Evolutionary conservation across 495 filamentous ascomycete genomes (phyloP).

Genomic region (Neurospora hispaniola): DNA sequence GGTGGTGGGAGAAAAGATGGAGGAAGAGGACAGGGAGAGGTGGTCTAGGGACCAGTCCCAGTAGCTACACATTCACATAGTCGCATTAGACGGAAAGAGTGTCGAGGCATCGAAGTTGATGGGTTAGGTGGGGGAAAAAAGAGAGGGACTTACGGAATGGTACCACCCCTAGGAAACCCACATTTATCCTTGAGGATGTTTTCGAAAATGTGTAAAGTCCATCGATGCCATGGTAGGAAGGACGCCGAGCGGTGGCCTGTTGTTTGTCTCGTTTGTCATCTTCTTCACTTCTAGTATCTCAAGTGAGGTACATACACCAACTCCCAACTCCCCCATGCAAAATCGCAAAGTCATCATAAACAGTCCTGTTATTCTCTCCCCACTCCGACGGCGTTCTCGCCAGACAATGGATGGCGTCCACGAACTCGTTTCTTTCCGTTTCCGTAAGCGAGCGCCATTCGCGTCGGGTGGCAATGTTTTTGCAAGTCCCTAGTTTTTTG

Average conservation of each 20-base stretch:
- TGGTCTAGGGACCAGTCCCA: constrained; percentile 5
- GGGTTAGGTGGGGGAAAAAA: too few species aligned
- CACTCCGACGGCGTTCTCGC: not conserved
- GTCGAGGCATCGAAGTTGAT: too few species aligned
- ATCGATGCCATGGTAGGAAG: not conserved
- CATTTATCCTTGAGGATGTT: not conserved
- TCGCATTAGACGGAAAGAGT: too few species aligned
- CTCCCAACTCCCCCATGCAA: not conserved
- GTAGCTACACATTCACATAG: not conserved
- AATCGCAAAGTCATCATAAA: constrained; percentile 2
- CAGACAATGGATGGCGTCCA: constrained; percentile 1
- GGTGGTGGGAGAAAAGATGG: not conserved
- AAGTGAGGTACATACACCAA: not conserved
- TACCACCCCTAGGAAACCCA: not conserved
- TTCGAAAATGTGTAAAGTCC: not conserved
- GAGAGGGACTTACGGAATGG: not conserved
- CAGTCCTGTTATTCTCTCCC: not conserved
- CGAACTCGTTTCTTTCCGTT: not conserved
- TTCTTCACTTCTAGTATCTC: not conserved
- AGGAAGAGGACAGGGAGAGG: not conserved
- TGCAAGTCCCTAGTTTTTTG: not conserved
- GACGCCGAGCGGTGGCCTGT: not conserved
- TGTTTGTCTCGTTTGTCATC: not conserved
- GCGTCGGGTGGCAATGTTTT: not conserved
- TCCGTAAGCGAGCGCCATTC: not conserved